These are phyloP conservation scores for Neurospora discreta DNA, from an alignment of 495 filamentous ascomycete genomes.

Conservation along the genomic window DNA sequence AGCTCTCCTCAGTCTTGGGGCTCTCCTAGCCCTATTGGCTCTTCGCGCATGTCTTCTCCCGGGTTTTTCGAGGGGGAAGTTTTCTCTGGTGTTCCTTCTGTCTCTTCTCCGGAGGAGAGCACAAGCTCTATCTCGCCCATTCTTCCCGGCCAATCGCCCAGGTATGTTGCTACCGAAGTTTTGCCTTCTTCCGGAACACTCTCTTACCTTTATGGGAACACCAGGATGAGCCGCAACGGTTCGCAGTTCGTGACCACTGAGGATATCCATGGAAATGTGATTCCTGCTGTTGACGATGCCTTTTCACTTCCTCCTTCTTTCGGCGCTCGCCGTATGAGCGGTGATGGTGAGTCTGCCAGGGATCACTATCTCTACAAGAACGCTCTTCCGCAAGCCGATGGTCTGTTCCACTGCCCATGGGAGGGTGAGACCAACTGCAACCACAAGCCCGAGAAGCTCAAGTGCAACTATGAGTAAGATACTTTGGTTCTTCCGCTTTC, in stretches of 20 bases:
- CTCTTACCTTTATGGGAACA: slow-evolving; percentile 14
- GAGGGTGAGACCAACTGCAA: slow-evolving; percentile 63
- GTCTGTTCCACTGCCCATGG: slow-evolving; percentile 84
- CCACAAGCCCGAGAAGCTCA: slow-evolving; percentile 80
- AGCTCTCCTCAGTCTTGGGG: slow-evolving; percentile 38
- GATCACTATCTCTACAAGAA: slow-evolving; percentile 71
- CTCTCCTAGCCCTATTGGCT: slow-evolving; percentile 35
- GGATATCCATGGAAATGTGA: slow-evolving; percentile 29
- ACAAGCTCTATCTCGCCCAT: slow-evolving; percentile 34
- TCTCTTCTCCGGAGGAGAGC: slow-evolving; percentile 32
- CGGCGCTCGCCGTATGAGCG: slow-evolving; percentile 32
- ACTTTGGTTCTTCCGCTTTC: slow-evolving; percentile 4
- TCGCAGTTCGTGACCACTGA: slow-evolving; percentile 29
- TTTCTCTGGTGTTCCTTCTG: slow-evolving; percentile 32
- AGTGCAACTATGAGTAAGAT: slow-evolving; percentile 94
- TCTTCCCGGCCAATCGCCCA: slow-evolving; percentile 36
- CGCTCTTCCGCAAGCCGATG: slow-evolving; percentile 52
- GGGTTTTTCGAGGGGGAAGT: slow-evolving; percentile 33
- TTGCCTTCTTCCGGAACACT: slow-evolving; percentile 2
- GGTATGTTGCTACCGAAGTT: slow-evolving; percentile 28
- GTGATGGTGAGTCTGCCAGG: slow-evolving; percentile 53
- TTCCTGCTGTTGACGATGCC: slow-evolving; percentile 26
- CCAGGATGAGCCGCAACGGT: slow-evolving; percentile 22
- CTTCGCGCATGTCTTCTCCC: slow-evolving; percentile 37
- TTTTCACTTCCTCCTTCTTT: slow-evolving; percentile 34